Evolutionary conservation across 1,139 yeast species (phyloP), one percentile per base, ranked within the genome.

Genomic region (Neolecta irregularis): DNA sequence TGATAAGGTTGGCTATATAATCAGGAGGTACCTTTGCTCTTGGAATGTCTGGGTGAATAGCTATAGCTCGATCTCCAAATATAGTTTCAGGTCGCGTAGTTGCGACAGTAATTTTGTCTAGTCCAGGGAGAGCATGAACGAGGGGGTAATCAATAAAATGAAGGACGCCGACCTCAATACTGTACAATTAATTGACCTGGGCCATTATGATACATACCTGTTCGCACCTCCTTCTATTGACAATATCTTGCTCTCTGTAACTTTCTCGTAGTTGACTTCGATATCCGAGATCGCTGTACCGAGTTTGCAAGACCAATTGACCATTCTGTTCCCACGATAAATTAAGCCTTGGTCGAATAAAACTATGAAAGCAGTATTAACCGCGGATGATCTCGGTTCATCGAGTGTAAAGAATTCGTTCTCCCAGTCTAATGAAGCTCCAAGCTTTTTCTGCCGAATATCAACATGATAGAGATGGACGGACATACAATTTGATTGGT

Each of bases 51-150:
- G 42, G 42, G 16, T 38, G 30, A 17, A 40, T 38, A 3, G 42
- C 40, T 11, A 40, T 28, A 5, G 39, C 42, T 4, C 37, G 33
- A 15, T 40, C 42, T 5, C 42, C 42, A 16, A 36, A 33, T 11
- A 40, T 29, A 11, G 42, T 40, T 24, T 40, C 42, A 5, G 41
- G 39, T 6, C 42, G 32, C 6, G 42, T 37, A 6, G 42, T 40
- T 9, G 38, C 30, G 12, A 40, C 42, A 21, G 23, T 26, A 19
- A 40, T 18, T 11, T 15, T 28, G 19, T 18, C 30, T 7, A 28
- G 8, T 15, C 29, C 11, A 8, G 17, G 15, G n/a, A n/a, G n/a
- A 12, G 25, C 24, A 15, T 26, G 23, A 9, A 12, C 32, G 17
- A 40, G 26, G 11, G 23, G 34, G 19, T 39, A 40, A 6, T 38